phyloP scores from a whole-genome alignment of 208 protist species.

The Trypanosoma theileri region DNA sequence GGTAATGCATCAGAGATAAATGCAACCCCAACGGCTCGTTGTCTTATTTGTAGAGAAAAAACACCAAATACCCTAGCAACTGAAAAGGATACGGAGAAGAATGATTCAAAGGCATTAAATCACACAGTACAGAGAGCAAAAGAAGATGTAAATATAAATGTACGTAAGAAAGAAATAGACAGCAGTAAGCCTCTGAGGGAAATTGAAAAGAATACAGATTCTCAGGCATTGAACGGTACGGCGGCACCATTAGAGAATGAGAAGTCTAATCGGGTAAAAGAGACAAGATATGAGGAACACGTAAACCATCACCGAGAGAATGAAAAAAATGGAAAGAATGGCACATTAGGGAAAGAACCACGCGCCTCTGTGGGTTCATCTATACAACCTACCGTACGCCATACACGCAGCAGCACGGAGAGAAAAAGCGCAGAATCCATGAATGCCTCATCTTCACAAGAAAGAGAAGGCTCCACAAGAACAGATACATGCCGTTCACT shows the following conservation, averaged over 20 bases:
- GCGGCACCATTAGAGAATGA: not conserved
- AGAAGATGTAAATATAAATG: not conserved
- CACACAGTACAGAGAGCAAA: not conserved
- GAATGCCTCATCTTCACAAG: not conserved
- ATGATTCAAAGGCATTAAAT: not conserved
- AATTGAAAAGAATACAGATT: not conserved
- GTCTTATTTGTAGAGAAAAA: conserved; percentile 38
- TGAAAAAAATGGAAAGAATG: not conserved
- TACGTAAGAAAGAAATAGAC: not conserved
- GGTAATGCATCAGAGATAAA: conserved; percentile 54
- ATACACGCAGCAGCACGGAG: not conserved
- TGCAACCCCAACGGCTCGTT: conserved; percentile 34
- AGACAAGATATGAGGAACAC: not conserved
- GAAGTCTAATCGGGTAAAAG: not conserved
- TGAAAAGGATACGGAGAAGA: too few relatives aligned
- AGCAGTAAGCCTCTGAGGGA: not conserved
- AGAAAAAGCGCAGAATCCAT: not conserved
- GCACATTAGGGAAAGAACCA: not conserved
- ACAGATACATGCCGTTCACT: not conserved
- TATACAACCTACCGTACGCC: not conserved
- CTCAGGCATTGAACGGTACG: not conserved
- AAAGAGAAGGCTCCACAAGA: not conserved
- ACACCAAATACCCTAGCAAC: conserved; percentile 3
- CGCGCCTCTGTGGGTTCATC: not conserved
- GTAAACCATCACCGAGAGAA: not conserved